Evolutionary conservation across 169 alveolate genomes (phyloP), one percentile per base, ranked within the genome.

Genomic region (Plasmodium cynomolgi): DNA sequence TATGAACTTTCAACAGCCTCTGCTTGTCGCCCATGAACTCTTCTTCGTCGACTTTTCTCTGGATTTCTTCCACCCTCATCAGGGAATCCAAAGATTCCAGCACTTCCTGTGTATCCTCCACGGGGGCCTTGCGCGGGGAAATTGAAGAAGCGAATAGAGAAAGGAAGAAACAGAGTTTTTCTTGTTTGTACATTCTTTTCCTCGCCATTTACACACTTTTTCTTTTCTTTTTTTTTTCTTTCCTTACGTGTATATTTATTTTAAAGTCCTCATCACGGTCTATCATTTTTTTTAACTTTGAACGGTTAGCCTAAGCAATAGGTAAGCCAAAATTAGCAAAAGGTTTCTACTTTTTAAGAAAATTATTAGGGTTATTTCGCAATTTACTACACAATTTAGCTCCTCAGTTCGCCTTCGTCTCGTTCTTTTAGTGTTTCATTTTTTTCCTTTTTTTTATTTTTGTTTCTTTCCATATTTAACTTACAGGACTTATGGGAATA

Each of bases 31-130:
- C 94, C 79, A 84, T 93, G 79, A 93, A 96, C 50, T 96, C 97
- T 44, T 96, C 97, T 84, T 95, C 95, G 29, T 90, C 95, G 37
- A 95, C 96, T 39, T 93, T 74, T 41, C 95, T 93, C 29, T 96
- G 96, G 17, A 95, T 96, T 74, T 95, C 96, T 41, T 96, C 97
- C 93, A 96, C 93, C 96, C 95, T 88, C 97, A 95, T 96, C 44
- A 96, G 79, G 50, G 97, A 96, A 74, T 96, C 97, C 91, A 83
- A 44, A 54, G 81, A 39, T 9, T 73, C 84, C 41, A 56, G 50
- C 37, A 79, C 84, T 68, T 83, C 92, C 41, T 80, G 81, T 74
- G 92, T 81, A 20, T 81, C 84, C 41, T 83, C 92, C 23, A 91
- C 91, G 9, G 92, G 91, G 15, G 92, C 91, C 92, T 91, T 83